Evolutionary conservation across 2,329 filamentous ascomycete genomes (phyloP), one percentile per base, ranked within the genome.

Genomic region (Sporothrix euskadiensis): DNA sequence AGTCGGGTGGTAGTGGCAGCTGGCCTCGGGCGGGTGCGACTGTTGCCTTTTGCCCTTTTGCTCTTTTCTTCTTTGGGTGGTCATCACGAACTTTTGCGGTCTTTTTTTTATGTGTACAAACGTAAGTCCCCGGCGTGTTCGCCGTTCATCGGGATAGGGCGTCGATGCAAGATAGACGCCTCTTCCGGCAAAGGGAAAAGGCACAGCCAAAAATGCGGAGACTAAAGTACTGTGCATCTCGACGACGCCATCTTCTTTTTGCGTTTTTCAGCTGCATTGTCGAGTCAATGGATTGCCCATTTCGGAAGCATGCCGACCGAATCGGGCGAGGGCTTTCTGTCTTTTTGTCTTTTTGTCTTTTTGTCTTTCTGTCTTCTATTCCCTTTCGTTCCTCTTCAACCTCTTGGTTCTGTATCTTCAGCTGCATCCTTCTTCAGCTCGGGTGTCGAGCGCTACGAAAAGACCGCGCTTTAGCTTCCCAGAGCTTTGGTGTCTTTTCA

Each of bases 151-250:
- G 39, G 35, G 16, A 14, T 10, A n/a, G 30, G 63, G 14, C 35
- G 35, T 32, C 22, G 41, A 68, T 52, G 63, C 41, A 52, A 68
- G 63, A 66, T 52, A n/a, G 2, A 49, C 63, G 63, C 44, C 41
- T 68, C 16, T 12, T 35, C 41, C 16, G 41, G 41, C 63, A 12
- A 69, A 4, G 35, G 22, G 6, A 32, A n/a, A 52, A 30, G 16
- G 12, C 19, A n/a, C n/a, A 12, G 26, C 26, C n/a, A 12, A 52
- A 16, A 26, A 63, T 26, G 35, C n/a, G 9, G 56, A 59, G 41
- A 44, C 41, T 44, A 12, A 44, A 44, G 56, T 59, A 35, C 56
- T 35, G 32, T 39, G 35, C 59, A 41, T 41, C 59, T 22, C 59
- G 59, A 44, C 39, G 59, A 44, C 39, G 39, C 35, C 59, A 44